These are phyloP conservation scores for Capsella bursapastoris DNA, from an alignment of 345 rosid species.

Conservation along the genomic window DNA sequence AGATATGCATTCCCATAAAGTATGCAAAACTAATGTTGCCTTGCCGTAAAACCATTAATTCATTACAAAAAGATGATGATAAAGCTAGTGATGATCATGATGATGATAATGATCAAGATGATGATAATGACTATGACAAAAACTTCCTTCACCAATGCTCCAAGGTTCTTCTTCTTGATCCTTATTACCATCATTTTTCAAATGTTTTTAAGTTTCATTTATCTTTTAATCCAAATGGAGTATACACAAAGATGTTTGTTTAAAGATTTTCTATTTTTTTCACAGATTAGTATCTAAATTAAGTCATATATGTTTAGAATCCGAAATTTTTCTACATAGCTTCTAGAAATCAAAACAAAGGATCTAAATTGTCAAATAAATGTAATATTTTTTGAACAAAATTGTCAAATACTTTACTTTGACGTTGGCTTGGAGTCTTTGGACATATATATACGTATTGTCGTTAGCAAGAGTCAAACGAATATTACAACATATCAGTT, in stretches of 20 bases:
- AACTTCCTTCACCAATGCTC: conserved; percentile 44
- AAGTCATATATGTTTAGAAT: no score
- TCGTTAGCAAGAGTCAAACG: neutral
- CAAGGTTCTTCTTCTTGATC: conserved; percentile 49
- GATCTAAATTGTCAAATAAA: neutral
- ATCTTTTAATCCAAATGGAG: neutral
- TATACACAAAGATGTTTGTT: no score
- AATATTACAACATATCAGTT: neutral
- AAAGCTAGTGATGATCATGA: conserved; percentile 34
- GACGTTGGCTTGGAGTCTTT: neutral
- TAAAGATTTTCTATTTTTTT: no score
- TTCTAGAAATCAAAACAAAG: no score
- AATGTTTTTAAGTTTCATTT: neutral
- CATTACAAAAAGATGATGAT: neutral
- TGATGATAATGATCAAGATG: conserved; percentile 1
- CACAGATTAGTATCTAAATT: no score
- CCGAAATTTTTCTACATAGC: no score
- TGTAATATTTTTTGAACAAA: neutral
- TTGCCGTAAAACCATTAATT: conserved; percentile 36
- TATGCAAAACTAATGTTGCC: conserved; percentile 66
- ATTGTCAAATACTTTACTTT: neutral
- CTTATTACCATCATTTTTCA: neutral
- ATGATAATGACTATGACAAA: neutral
- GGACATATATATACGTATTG: neutral
- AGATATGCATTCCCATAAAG: conserved; percentile 60